These are phyloP conservation scores for Colletotrichum sp. DNA, from an alignment of 2,329 filamentous ascomycete genomes.

Conservation along the genomic window DNA sequence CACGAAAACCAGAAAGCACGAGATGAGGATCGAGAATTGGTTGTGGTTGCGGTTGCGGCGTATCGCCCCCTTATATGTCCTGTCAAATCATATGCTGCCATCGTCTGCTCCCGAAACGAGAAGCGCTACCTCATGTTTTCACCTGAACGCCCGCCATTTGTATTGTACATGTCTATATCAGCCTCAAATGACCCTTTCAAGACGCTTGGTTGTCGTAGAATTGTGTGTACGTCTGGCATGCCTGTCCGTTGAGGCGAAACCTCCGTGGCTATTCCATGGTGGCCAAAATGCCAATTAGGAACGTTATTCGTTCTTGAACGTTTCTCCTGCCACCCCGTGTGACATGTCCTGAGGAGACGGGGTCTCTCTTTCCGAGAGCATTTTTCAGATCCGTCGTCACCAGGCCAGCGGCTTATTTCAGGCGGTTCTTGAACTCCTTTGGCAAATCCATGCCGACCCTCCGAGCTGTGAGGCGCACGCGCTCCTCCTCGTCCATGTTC, in stretches of 20 bases:
- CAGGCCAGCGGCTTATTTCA: not conserved
- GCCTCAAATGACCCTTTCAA: not conserved
- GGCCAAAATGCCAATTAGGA: not conserved
- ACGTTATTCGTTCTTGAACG: not conserved
- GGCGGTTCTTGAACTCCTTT: constrained; percentile 51
- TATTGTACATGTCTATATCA: constrained; percentile 3
- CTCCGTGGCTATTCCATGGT: not conserved
- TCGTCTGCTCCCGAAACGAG: not conserved
- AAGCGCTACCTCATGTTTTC: not conserved
- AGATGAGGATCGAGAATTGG: not conserved
- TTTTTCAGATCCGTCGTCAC: not conserved
- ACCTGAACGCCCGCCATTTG: constrained; percentile 3
- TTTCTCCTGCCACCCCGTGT: not conserved
- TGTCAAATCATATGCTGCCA: not conserved
- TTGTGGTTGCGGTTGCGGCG: not conserved
- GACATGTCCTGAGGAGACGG: not conserved
- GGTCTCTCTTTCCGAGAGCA: not conserved
- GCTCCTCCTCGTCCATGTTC: constrained; percentile 84
- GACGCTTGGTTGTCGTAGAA: not conserved
- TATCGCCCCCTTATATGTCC: not conserved
- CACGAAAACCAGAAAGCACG: not conserved
- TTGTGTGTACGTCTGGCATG: not conserved
- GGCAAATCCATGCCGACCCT: constrained; percentile 92
- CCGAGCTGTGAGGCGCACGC: constrained; percentile 81
- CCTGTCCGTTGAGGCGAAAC: not conserved